These are phyloP conservation scores for Colletotrichum truncatum DNA, from an alignment of 2,329 filamentous ascomycete genomes.

Conservation along the genomic window DNA sequence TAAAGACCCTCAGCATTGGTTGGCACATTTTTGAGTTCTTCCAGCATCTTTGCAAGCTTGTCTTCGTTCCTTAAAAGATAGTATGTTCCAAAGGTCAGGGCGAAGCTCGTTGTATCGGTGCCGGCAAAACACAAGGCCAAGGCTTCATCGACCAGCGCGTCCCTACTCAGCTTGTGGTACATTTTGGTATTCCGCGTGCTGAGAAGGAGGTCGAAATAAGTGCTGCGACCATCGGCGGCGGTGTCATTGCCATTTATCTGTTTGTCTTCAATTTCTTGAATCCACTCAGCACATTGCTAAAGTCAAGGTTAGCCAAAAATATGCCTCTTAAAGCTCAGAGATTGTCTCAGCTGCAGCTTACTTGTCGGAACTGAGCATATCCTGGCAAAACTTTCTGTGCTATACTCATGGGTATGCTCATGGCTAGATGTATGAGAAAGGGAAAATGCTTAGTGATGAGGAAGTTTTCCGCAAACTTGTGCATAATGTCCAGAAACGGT, in stretches of 20 bases:
- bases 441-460: background rate
- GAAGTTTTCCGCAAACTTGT: slow-evolving; percentile 7
- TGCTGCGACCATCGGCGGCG: background rate
- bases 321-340: no score
- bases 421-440: background rate
- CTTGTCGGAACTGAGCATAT: slow-evolving; percentile 4
- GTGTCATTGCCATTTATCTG: background rate
- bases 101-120: slow-evolving; percentile 2
- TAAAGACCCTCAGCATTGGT: background rate
- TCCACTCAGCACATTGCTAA: background rate
- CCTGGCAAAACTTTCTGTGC: background rate
- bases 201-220: background rate
- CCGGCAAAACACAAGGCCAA: slow-evolving; percentile 2
- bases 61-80: background rate
- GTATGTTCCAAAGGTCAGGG: background rate
- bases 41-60: background rate
- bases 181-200: background rate
- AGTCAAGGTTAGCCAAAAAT: background rate
- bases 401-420: background rate
- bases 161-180: background rate
- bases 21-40: background rate
- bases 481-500: slow-evolving; percentile 3
- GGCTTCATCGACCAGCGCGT: background rate
- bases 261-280: background rate
- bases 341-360: background rate